Base-by-base conservation (phyloP, 352 stramenopile species). In the Globisporangium carolinianum region DNA sequence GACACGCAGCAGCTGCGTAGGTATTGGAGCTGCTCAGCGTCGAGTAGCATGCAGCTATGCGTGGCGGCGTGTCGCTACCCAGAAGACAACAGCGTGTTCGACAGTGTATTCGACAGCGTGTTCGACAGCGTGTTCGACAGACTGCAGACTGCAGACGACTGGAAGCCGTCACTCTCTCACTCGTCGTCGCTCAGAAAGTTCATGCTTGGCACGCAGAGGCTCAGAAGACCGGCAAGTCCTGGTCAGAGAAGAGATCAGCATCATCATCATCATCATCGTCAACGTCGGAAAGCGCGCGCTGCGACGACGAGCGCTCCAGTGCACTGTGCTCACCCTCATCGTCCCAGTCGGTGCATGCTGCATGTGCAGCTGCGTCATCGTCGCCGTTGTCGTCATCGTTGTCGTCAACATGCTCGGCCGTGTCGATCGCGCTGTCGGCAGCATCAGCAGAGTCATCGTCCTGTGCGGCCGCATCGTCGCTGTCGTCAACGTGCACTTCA, bases 251-350 rank as follows among this genome's bases (percentile, higher is more conserved):
- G 10, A 75, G 41, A 49, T 69, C 80, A 66, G 87, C 78, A 43
- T 90, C 78, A 49, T 75, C 75, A 43, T 85, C 75, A 32, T 32
- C 24, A 48, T 69, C 80, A 66, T 88, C 78, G 46, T 90, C 78
- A 49, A 76, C 75, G 46, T 85, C 75, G 3, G 72, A 84, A 6
- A 63, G 41, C 35, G 62, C 60, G 67, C 63, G 60, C 47, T 68
- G 47, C 24, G 24, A 32, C 24, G 24, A 32, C 50, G 69, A 56
- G 56, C 68, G 66, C 52, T 61, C 37, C 54, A 70, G 57, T 47
- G 32, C 52, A 52, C 52, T 50, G 38, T 60, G 37, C 52, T 60
- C 58, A 64, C 53, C 58, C 52, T 55, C 46, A 4, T 43, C n/a
- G 42, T 56, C 58, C 57, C 51, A 57, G 18, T 73, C 67, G 35